Conservation (phyloP, 2,329 filamentous ascomycete genomes). For the Exserohilum turcica region DNA sequence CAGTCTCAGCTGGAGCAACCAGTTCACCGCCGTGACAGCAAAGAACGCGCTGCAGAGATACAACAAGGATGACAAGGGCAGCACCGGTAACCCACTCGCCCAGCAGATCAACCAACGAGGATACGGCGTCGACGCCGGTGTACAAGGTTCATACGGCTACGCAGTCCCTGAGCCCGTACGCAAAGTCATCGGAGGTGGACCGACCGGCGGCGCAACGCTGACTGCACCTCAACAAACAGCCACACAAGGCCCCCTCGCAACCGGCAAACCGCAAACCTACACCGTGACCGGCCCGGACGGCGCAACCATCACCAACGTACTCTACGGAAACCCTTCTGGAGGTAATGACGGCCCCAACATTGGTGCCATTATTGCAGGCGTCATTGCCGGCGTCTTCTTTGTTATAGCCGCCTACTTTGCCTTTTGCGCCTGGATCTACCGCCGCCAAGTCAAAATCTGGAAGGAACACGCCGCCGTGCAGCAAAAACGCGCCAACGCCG, state of each 20-base stretch:
- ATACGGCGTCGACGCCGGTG: constrained; percentile 59
- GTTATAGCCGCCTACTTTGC: constrained; percentile 68
- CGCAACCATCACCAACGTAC: constrained; percentile 47
- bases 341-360: constrained; percentile 51
- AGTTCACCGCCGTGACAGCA: constrained; percentile 69
- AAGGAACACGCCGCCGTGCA: constrained; percentile 70
- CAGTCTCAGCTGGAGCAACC: constrained; percentile 69
- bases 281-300: constrained; percentile 59
- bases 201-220: constrained; percentile 70
- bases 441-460: constrained; percentile 71
- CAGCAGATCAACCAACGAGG: constrained; percentile 59
- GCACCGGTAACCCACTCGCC: constrained; percentile 53
- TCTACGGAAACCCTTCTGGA: constrained; percentile 32
- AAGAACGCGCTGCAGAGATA: constrained; percentile 54
- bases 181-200: constrained; percentile 69
- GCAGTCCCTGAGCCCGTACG: constrained; percentile 69
- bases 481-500: constrained; percentile 60
- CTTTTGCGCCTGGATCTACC: constrained; percentile 75
- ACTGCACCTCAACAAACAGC: constrained; percentile 67
- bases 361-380: constrained; percentile 61
- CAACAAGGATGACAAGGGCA: constrained; percentile 33
- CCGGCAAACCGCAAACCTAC: constrained; percentile 71
- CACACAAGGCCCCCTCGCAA: constrained; percentile 71
- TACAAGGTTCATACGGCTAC: constrained; percentile 69
- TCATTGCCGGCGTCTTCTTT: constrained; percentile 69